These are phyloP conservation scores for Emmonsiellopsis sp. DNA, from an alignment of 2,329 filamentous ascomycete species.

Conservation along the genomic window DNA sequence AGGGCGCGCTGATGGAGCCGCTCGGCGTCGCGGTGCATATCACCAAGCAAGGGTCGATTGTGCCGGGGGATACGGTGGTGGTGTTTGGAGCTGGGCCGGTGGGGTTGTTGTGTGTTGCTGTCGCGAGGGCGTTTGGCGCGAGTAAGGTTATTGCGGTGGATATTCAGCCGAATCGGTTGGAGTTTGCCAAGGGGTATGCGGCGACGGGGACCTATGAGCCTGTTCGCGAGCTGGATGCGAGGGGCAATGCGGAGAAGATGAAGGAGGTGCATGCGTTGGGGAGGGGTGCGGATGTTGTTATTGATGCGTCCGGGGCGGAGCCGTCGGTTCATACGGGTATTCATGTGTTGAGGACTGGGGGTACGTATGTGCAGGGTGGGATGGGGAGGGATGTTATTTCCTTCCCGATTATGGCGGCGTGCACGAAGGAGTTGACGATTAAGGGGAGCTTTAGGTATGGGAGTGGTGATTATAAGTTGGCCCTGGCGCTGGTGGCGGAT, in stretches of 20 bases:
- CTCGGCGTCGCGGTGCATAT: slow-evolving; percentile 82
- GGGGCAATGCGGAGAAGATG: slow-evolving; percentile 65
- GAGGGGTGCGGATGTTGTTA: slow-evolving; percentile 62
- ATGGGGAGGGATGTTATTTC: slow-evolving; percentile 83
- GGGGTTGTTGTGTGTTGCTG: slow-evolving; percentile 76
- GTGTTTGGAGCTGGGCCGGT: slow-evolving; percentile 84
- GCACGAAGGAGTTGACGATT: slow-evolving; percentile 77
- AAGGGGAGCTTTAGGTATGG: slow-evolving; percentile 87
- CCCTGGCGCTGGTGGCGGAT: slow-evolving; percentile 63
- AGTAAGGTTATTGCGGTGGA: slow-evolving; percentile 77
- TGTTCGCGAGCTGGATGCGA: slow-evolving; percentile 48
- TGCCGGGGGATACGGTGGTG: slow-evolving; percentile 66
- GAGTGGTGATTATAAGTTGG: slow-evolving; percentile 76
- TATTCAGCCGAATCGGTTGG: slow-evolving; percentile 68
- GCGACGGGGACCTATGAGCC: slow-evolving; percentile 48
- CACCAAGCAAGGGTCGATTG: slow-evolving; percentile 60
- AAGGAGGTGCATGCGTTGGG: slow-evolving; percentile 54
- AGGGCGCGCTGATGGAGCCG: slow-evolving; percentile 86
- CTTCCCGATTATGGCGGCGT: slow-evolving; percentile 86
- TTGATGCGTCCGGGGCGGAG: slow-evolving; percentile 73
- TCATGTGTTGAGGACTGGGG: slow-evolving; percentile 60
- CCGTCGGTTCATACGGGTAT: slow-evolving; percentile 66
- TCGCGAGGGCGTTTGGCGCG: slow-evolving; percentile 78
- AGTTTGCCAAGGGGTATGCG: slow-evolving; percentile 66
- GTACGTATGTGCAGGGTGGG: slow-evolving; percentile 74